Evolutionary conservation across 1,284 basidiomycete genomes (phyloP), one percentile per base, ranked within the genome.

Genomic region (Boletus semigastroideus): DNA sequence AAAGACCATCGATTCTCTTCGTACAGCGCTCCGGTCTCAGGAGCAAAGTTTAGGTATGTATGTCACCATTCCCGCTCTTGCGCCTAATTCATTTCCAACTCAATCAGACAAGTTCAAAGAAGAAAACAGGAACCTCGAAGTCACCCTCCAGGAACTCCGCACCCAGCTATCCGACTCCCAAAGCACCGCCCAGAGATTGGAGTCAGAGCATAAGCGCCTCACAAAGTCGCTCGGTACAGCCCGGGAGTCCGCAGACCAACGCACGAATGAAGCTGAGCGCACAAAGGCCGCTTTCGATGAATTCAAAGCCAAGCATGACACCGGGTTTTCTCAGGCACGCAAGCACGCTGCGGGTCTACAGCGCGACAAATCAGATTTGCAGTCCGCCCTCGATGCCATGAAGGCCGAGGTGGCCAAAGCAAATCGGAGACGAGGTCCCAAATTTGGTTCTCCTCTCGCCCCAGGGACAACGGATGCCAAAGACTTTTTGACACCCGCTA

Each of bases 81-180:
- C 43, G 27, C 44, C 22, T 9, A 13, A 17, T 42, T 45, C 14
- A 60, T n/a, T 20, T n/a, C 41, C 33, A 42, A 43, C 25, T 41
- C 49, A 5, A 42, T 49, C 60, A 78, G 84, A 89, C 67, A 92
- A 92, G 54, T 95, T 87, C 82, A 95, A 94, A 74, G 94, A 98
- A 71, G 94, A 96, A 74, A 98, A 97, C 70, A 98, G 96, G 96
- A 95, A 98, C 67, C 86, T 98, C 57, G 94, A 98, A 74, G 92
- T 98, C 43, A 83, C 83, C 20, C 78, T 94, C 28, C 95, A 99
- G 69, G 94, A 98, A 57, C 78, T 96, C 22, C 86, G 87, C 38
- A 74, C 83, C 1, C 83, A 90, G 59, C 77, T 91, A 37, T 67
- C 79, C 37, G 85, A 90, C 47, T 79, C 85, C 1, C 87, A 91